A percentile compares a stretch with the other conserved stretches of the same genome.
These are phyloP conservation scores for Ophiostoma populinum DNA, from an alignment of 2,329 filamentous ascomycete species.

Conservation along the genomic window DNA sequence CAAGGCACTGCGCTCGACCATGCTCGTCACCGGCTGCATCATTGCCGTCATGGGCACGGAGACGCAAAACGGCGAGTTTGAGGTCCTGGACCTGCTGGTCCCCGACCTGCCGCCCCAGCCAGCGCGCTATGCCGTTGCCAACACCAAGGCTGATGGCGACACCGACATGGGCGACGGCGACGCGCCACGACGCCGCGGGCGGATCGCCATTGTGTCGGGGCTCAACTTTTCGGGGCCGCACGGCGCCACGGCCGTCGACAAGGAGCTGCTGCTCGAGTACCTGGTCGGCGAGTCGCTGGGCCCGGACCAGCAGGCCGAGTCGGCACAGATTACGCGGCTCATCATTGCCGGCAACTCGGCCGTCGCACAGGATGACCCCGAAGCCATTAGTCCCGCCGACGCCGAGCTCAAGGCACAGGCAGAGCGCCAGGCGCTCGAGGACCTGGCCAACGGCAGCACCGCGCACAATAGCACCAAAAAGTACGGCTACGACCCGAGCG, in stretches of 20 bases:
- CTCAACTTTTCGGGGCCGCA: constrained; percentile 65
- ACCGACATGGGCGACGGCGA: constrained; percentile 17
- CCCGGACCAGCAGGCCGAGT: constrained; percentile 36
- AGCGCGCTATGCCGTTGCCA: constrained; percentile 45
- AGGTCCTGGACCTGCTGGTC: constrained; percentile 77
- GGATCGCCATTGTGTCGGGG: constrained; percentile 73
- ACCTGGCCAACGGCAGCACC: constrained; percentile 1
- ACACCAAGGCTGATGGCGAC: too few species aligned
- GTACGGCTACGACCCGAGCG: constrained; percentile 81
- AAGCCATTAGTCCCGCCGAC: not conserved
- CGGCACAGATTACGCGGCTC: constrained; percentile 60
- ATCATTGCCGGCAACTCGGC: constrained; percentile 80
- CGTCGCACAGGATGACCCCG: constrained; percentile 14
- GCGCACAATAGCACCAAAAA: constrained; percentile 42
- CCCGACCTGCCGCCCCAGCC: constrained; percentile 75
- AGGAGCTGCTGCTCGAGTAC: constrained; percentile 70
- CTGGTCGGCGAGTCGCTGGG: constrained; percentile 67
- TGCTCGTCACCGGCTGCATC: constrained; percentile 84
- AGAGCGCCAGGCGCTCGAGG: constrained; percentile 20
- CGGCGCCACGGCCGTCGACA: constrained; percentile 51
- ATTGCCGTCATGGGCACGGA: constrained; percentile 91
- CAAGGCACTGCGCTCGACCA: constrained; percentile 43
- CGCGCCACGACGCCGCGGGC: constrained; percentile 17
- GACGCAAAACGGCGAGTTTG: constrained; percentile 79
- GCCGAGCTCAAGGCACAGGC: constrained; percentile 1